These are phyloP conservation scores for Citrullus colocynthis DNA, from an alignment of 306 rosid genomes.

Conservation along the genomic window DNA sequence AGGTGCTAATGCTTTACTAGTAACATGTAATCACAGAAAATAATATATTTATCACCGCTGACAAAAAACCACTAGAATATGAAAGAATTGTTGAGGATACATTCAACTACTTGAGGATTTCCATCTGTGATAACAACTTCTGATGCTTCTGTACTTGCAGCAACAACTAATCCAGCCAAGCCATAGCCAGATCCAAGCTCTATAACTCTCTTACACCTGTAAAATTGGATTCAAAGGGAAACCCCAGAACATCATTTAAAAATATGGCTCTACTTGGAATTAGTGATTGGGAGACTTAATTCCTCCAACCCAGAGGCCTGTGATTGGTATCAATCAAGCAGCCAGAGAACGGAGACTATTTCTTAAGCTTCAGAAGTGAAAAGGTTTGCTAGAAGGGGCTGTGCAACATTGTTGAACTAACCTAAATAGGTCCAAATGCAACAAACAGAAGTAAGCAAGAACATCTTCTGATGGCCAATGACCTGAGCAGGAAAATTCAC, in stretches of 20 bases:
- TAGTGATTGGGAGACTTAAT: neutral
- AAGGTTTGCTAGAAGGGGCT: slow-evolving; percentile 7
- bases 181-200: slow-evolving; percentile 98
- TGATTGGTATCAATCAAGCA: neutral
- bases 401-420: slow-evolving; percentile 9
- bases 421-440: slow-evolving; percentile 58
- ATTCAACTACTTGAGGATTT: slow-evolving; percentile 84
- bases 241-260: neutral
- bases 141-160: slow-evolving; percentile 62
- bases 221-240: slow-evolving; percentile 4
- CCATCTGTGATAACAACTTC: slow-evolving; percentile 90
- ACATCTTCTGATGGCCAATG: slow-evolving; percentile 97
- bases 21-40: neutral
- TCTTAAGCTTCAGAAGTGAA: neutral
- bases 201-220: slow-evolving; percentile 72
- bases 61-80: neutral
- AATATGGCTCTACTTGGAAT: neutral
- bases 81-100: slow-evolving; percentile 44
- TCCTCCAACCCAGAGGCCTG: neutral
- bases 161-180: slow-evolving; percentile 79
- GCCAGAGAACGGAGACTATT: neutral
- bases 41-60: neutral
- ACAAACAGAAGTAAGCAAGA: slow-evolving; percentile 76
- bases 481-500: slow-evolving; percentile 37
- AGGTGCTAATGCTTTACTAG: neutral